Evolutionary conservation across 2,329 filamentous ascomycete species (phyloP), one percentile per base, ranked within the genome.

Genomic region (Pestalotiopsis sp.): DNA sequence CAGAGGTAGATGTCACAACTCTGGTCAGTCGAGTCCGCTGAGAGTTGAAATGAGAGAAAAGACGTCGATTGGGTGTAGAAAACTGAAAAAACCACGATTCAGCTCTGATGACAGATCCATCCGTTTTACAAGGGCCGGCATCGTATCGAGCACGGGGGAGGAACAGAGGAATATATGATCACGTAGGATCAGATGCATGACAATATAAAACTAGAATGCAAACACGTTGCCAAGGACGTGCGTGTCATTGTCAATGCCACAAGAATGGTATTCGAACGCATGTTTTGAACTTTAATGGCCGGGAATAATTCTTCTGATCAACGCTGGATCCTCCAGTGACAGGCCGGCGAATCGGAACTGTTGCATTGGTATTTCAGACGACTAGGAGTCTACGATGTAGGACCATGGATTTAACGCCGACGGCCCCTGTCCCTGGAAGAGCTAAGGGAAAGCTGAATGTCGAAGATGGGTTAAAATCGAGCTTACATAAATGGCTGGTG

Each of bases 331-430:
- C 20, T 52, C 20, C n/a, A 52, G 17, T 9, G 20, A 52, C 3
- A 20, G 3, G n/a, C 45, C 4, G 45, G 20, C 45, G 45, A 52
- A 52, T 52, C 45, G 45, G 45, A 52, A 38, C 39, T 63, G 41
- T 70, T 60, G 31, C 64, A 62, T 38, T 61, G 62, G 41, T 58
- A 41, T 67, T 45, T 49, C 27, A 64, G 27, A 27, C n/a, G 38
- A 41, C 41, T 63, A 20, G 45, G 20, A 23, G 20, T 23, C 20
- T 23, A 23, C 20, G 20, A 23, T 23, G 20, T 23, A 23, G 20
- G 45, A n/a, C 20, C 45, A 52, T 17, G 45, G 45, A 52, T 52
- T 52, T 20, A 52, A 20, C 45, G 20, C 9, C 45, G 17, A 52
- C 45, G 45, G 45, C 17, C 45, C 45, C 45, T n/a, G 17, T 52